Conservation (phyloP, 306 rosid genomes). For the Fragaria ananassa region DNA sequence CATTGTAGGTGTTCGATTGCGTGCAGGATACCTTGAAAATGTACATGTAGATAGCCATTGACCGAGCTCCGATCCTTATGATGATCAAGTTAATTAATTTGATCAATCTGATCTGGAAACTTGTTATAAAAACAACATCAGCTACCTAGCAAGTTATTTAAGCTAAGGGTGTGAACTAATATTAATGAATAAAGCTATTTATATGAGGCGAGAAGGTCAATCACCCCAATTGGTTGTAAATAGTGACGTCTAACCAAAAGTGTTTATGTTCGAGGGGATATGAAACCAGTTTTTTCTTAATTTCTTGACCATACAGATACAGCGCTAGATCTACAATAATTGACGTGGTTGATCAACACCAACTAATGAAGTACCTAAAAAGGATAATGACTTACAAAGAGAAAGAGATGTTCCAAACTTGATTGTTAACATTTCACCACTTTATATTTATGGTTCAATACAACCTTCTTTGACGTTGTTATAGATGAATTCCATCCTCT, state of each 20-base stretch:
- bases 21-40: no score
- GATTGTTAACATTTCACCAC: background rate
- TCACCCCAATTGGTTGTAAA: background rate
- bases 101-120: no score
- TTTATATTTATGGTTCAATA: background rate
- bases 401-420: background rate
- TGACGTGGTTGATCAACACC: background rate
- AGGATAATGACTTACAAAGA: background rate
- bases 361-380: background rate
- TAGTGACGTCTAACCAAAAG: background rate
- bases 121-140: no score
- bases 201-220: background rate
- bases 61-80: no score
- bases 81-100: no score
- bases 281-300: background rate
- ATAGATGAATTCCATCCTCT: no score
- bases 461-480: background rate
- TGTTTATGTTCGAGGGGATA: background rate
- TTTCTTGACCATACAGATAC: background rate
- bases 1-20: no score
- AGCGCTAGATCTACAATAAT: background rate
- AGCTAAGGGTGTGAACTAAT: background rate
- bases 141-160: background rate
- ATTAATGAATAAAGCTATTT: no score
- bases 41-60: no score